Evolutionary conservation across 805 yeast species (phyloP), one percentile per base, ranked within the genome.

Genomic region (Candida easanensis): DNA sequence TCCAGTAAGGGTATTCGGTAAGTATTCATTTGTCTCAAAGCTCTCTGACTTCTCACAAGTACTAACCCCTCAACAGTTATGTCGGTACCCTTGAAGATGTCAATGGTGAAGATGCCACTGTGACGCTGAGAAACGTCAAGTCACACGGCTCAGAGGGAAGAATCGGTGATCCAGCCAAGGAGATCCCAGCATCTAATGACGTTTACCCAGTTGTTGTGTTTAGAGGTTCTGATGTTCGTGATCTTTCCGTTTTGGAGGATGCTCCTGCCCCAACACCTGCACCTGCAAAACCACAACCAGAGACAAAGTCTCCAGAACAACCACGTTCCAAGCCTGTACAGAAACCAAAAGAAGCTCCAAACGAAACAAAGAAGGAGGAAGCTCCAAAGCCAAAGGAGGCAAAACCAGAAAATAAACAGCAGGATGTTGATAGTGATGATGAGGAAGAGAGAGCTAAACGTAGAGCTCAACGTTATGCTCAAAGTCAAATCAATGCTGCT

Each of bases 101-200:
- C 57, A 88, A 88, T 63, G 93, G 96, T 22, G 90, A 87, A 46
- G 85, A 84, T 48, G 87, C 96, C 51, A 88, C 97, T 2, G 93
- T 91, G 39, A 82, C 97, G 5, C 74, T 91, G 57, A 75, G 76
- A 37, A 72, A 80, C 42, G 98, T 91, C 38, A 75, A 88, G 48
- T 80, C 88, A 39, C 82, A 82, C 52, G 99, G 98, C 42, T 86
- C 97, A 17, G 98, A 91, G 64, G 97, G 96, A 23, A 78, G 98
- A 57, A 72, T 84, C 52, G 66, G 70, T 13, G 88, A 84, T 61
- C 83, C 86, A 3, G 69, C 74, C 14, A 72, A 76, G 50, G 95
- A 88, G 62, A 80, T 88, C 32, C 75, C 79, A 43, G 84, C 95
- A 6, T 82, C 87, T 16, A 65, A 71, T n/a, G 73, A 71, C 33